Evolutionary conservation across 2,329 filamentous ascomycete genomes (phyloP).

Genomic region (Dendryphion nanum): DNA sequence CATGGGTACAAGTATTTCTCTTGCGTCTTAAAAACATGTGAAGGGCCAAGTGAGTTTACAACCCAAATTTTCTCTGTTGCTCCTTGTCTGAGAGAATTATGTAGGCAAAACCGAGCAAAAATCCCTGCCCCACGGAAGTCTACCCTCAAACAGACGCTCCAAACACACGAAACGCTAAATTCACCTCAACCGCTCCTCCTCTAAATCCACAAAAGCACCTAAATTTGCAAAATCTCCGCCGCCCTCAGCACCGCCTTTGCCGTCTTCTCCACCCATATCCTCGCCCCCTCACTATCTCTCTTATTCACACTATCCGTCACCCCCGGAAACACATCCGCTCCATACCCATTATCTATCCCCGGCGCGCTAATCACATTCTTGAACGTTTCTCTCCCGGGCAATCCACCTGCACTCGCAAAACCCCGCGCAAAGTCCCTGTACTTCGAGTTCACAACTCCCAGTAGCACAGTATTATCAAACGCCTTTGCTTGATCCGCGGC

Average conservation of each 20-base stretch:
- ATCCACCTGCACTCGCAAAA: constrained; percentile 13
- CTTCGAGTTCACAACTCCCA: constrained; percentile 18
- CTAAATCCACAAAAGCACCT: too few relatives aligned
- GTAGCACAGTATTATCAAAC: constrained; percentile 11
- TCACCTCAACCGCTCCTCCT: too few relatives aligned
- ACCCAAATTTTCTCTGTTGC: too few relatives aligned
- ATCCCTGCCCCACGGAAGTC: too few relatives aligned
- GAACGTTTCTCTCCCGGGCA: constrained; percentile 18
- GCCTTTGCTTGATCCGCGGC: constrained; percentile 8
- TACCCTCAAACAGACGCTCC: too few relatives aligned
- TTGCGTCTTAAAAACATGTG: too few relatives aligned
- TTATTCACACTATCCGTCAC: constrained; percentile 17
- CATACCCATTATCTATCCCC: constrained; percentile 24
- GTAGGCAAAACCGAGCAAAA: too few relatives aligned
- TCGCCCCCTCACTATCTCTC: constrained; percentile 10
- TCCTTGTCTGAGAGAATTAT: too few relatives aligned
- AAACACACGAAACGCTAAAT: too few relatives aligned
- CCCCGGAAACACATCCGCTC: constrained; percentile 16
- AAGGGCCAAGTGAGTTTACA: too few relatives aligned
- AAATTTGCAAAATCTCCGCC: constrained; percentile 19
- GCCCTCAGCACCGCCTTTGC: constrained; percentile 14
- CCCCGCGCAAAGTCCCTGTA: constrained; percentile 17
- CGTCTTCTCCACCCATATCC: constrained; percentile 17
- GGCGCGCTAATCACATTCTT: constrained; percentile 19
- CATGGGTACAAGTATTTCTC: too few relatives aligned